Percentiles rank a stretch among this genome's conserved stretches.
These are phyloP conservation scores for Saturnispora galanensis DNA, from an alignment of 805 yeast species.

Conservation along the genomic window DNA sequence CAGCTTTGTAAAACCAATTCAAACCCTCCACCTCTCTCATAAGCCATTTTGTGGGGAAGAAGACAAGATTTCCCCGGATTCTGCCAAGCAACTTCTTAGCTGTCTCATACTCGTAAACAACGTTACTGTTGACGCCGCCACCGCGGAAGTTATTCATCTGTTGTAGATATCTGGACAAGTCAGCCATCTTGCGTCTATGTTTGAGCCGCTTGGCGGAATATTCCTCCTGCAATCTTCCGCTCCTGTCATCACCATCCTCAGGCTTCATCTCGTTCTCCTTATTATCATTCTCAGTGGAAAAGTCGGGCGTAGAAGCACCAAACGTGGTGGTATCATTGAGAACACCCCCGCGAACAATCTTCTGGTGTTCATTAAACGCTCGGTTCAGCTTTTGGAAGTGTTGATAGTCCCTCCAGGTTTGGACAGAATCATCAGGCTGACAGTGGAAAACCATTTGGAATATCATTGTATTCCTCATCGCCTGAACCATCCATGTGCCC, in stretches of 20 bases:
- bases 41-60: constrained; percentile 92
- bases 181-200: constrained; percentile 22
- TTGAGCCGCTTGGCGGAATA: constrained; percentile 12
- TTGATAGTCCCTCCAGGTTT: constrained; percentile 83
- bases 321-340: neutral
- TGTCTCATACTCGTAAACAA: constrained; percentile 49
- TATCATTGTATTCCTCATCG: constrained; percentile 71
- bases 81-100: constrained; percentile 66
- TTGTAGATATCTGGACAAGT: constrained; percentile 22
- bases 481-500: constrained; percentile 76
- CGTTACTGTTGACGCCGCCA: constrained; percentile 5
- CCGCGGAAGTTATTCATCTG: constrained; percentile 9
- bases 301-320: neutral
- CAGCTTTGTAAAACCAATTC: constrained; percentile 93
- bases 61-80: constrained; percentile 77
- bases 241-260: constrained; percentile 1
- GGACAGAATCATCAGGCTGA: constrained; percentile 92
- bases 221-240: neutral
- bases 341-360: constrained; percentile 10
- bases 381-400: constrained; percentile 48
- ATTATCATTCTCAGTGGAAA: neutral
- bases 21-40: constrained; percentile 77
- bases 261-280: neutral
- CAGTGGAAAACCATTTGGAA: constrained; percentile 81
- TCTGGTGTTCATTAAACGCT: constrained; percentile 37